These are phyloP conservation scores for Boletus patriciae DNA, from an alignment of 768 basidiomycete species.

Conservation along the genomic window DNA sequence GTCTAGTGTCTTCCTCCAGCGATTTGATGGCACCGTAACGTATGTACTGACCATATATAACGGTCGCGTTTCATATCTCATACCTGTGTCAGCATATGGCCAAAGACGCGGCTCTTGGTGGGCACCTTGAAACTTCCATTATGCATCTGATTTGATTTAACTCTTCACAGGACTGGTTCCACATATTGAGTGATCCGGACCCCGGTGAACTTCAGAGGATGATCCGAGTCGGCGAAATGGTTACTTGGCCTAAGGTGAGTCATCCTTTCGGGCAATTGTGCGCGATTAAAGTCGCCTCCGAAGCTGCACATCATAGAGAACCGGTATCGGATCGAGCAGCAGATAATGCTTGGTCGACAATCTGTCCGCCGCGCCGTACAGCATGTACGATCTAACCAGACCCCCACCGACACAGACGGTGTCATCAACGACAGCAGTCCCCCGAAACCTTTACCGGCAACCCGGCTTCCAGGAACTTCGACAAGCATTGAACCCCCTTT, in stretches of 20 bases:
- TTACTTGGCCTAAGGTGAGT: conserved; percentile 94
- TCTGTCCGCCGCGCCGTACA: conserved; percentile 60
- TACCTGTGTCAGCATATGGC: conserved; percentile 64
- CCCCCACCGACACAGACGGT: conserved; percentile 24
- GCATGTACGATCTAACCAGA: conserved; percentile 27
- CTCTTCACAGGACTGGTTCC: conserved; percentile 69
- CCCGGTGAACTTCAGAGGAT: conserved; percentile 77
- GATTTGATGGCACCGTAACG: conserved; percentile 89
- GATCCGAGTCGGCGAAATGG: conserved; percentile 82
- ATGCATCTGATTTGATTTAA: background rate
- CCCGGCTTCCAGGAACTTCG: conserved; percentile 11
- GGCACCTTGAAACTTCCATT: conserved; percentile 18
- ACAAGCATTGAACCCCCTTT: conserved; percentile 54
- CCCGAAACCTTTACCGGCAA: conserved; percentile 27
- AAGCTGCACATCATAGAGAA: conserved; percentile 95
- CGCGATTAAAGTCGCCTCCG: conserved; percentile 10
- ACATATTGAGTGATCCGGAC: conserved; percentile 82
- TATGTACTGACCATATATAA: conserved; percentile 40
- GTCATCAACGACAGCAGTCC: conserved; percentile 23
- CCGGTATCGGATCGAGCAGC: conserved; percentile 78
- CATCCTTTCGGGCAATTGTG: background rate
- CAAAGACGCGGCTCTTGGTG: conserved; percentile 75
- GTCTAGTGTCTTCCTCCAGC: conserved; percentile 94
- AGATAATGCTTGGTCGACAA: conserved; percentile 78
- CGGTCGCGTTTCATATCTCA: conserved; percentile 24